phyloP scores from a whole-genome alignment of 225 moss, liverwort and hornwort genomes.

The Physcomitrium patens region DNA sequence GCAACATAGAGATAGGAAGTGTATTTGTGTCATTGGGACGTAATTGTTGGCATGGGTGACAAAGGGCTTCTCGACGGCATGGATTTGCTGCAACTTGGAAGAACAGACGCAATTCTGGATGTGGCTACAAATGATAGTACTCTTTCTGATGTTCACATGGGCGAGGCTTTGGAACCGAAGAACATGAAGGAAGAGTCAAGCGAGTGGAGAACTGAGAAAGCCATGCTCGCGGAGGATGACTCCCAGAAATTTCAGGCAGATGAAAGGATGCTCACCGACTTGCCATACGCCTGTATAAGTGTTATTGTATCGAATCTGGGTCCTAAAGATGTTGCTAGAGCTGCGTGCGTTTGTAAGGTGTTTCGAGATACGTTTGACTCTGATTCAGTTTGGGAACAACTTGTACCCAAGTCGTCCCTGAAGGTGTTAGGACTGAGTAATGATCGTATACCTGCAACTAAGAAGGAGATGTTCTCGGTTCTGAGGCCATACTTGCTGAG shows the following conservation, averaged over 20 bases:
- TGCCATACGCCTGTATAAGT: slow-evolving; percentile 33
- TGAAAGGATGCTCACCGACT: slow-evolving; percentile 31
- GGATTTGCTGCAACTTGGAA: background rate
- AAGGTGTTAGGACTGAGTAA: slow-evolving; percentile 18
- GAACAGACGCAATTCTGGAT: background rate
- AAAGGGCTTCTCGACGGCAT: background rate
- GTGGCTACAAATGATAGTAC: background rate
- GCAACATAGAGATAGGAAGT: background rate
- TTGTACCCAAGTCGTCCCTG: slow-evolving; percentile 25
- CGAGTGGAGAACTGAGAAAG: slow-evolving; percentile 1
- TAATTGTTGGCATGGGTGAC: slow-evolving; percentile 10
- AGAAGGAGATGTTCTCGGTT: slow-evolving; percentile 38
- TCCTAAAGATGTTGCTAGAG: slow-evolving; percentile 42
- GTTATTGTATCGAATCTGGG: slow-evolving; percentile 34
- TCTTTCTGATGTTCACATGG: slow-evolving; percentile 1
- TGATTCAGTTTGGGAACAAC: slow-evolving; percentile 40
- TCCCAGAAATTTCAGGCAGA: background rate
- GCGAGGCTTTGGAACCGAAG: background rate
- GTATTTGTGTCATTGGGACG: background rate
- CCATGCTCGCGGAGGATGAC: background rate
- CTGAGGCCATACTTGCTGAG: slow-evolving; percentile 31
- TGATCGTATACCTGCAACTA: slow-evolving; percentile 30
- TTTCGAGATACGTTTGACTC: slow-evolving; percentile 37
- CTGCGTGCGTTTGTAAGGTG: slow-evolving; percentile 32
- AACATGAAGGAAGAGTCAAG: slow-evolving; percentile 8